phyloP scores from a whole-genome alignment of 2,329 filamentous ascomycete species.

The Ascochyta viciae-villosae region DNA sequence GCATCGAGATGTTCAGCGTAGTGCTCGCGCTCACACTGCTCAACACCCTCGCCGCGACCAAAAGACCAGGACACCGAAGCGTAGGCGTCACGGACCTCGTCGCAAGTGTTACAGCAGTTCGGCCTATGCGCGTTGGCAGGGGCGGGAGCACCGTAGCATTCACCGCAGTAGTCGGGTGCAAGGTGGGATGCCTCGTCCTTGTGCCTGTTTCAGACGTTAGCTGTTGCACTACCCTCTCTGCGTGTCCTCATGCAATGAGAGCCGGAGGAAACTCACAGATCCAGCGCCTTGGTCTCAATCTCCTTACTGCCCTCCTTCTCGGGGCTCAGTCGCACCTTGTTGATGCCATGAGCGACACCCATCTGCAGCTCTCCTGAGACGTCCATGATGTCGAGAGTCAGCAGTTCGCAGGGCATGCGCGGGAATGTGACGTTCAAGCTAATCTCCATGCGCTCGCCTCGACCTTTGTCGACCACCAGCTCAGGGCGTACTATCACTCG shows the following conservation, averaged over 20 bases:
- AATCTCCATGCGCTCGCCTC: constrained; percentile 99
- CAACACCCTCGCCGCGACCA: constrained; percentile 86
- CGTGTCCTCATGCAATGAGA: background rate
- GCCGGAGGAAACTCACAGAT: constrained; percentile 43
- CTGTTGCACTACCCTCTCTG: background rate
- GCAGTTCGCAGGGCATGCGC: constrained; percentile 88
- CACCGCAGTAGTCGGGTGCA: constrained; percentile 89
- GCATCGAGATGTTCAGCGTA: constrained; percentile 87
- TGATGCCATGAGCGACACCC: constrained; percentile 89
- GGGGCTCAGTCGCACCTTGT: constrained; percentile 83
- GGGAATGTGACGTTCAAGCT: constrained; percentile 98
- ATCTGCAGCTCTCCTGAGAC: constrained; percentile 97
- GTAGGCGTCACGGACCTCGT: constrained; percentile 95
- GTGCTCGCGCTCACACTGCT: constrained; percentile 94
- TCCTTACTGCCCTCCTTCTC: constrained; percentile 72
- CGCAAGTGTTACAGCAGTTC: constrained; percentile 97
- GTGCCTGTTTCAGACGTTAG: constrained; percentile 59
- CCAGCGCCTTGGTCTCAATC: constrained; percentile 47
- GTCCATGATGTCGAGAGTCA: constrained; percentile 99
- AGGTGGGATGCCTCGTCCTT: constrained; percentile 75
- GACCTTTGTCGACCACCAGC: constrained; percentile 92
- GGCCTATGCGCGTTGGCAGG: constrained; percentile 75
- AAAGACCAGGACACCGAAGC: constrained; percentile 91
- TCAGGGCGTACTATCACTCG: constrained; percentile 87
- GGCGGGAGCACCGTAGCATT: constrained; percentile 84